phyloP scores from a whole-genome alignment of 176 grass and related monocot species.

The Bothriochloa decipiens region DNA sequence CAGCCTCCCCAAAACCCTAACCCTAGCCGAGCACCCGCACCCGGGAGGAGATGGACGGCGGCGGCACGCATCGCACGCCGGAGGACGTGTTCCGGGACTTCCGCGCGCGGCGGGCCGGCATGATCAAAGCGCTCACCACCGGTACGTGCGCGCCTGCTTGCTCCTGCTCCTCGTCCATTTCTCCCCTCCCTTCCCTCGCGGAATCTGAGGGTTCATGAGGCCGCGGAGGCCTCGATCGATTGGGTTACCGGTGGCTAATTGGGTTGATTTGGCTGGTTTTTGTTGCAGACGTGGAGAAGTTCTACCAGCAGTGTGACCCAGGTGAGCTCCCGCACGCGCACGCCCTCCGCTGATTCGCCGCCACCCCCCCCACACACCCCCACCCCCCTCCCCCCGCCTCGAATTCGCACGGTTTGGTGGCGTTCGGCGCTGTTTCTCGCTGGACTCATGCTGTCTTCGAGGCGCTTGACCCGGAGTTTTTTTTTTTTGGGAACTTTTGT shows the following conservation, averaged over 20 bases:
- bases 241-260: slow-evolving; percentile 23
- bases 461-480: not conserved
- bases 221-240: not conserved
- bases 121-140: slow-evolving; percentile 93
- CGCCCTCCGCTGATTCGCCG: slow-evolving; percentile 4
- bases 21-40: slow-evolving; percentile 35
- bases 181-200: not conserved
- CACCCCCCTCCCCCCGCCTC: not conserved
- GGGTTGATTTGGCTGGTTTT: slow-evolving; percentile 25
- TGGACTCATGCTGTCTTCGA: not conserved
- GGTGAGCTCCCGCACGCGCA: slow-evolving; percentile 46
- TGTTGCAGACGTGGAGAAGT: slow-evolving; percentile 91
- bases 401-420: not conserved
- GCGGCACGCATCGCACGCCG: slow-evolving; percentile 65
- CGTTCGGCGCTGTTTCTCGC: not conserved
- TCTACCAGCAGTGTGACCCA: slow-evolving; percentile 90
- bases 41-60: slow-evolving; percentile 50
- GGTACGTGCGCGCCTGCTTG: slow-evolving; percentile 37
- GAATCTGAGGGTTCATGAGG: not conserved
- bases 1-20: slow-evolving; percentile 55
- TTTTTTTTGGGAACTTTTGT: too few relatives aligned
- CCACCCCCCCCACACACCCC: too few relatives aligned
- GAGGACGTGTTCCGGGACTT: slow-evolving; percentile 97
- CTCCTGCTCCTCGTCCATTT: not conserved
- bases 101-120: slow-evolving; percentile 78